Evolutionary conservation across 2,329 filamentous ascomycete species (phyloP).

Genomic region (Diaporthe citri): DNA sequence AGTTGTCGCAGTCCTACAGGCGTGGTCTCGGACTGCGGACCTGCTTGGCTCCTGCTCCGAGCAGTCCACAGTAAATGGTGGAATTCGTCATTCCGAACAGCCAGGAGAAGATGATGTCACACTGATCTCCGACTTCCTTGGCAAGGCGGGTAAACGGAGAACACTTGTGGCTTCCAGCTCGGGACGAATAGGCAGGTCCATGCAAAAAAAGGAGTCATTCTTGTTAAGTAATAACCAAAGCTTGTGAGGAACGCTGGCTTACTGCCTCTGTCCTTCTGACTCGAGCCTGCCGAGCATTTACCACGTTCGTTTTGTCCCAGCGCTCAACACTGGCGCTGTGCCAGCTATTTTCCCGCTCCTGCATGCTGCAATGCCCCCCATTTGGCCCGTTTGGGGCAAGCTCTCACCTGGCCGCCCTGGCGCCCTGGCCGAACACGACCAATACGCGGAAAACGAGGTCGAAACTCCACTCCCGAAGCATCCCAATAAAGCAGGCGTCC

Average conservation of each 20-base stretch:
- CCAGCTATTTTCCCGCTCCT: neutral
- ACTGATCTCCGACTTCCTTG: neutral
- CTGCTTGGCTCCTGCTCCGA: neutral
- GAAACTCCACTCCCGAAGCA: constrained; percentile 3
- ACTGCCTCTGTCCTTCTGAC: neutral
- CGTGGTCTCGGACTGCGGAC: neutral
- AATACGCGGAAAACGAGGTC: constrained; percentile 6
- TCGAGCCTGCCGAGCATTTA: neutral
- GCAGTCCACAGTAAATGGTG: neutral
- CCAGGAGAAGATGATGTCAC: constrained; percentile 20
- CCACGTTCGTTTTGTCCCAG: neutral
- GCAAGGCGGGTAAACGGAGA: constrained; percentile 1
- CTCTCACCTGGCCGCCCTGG: neutral
- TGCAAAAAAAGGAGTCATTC: constrained; percentile 5
- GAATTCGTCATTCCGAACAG: neutral
- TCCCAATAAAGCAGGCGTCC: constrained; percentile 9
- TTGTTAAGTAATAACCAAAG: neutral
- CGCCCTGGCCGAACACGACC: constrained; percentile 11
- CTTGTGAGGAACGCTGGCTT: neutral
- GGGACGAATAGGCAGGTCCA: neutral
- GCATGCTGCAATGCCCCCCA: constrained; percentile 1
- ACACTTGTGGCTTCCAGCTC: constrained; percentile 11
- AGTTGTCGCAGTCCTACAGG: neutral
- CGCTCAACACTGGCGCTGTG: neutral
- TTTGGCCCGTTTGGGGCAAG: constrained; percentile 7